Percentiles rank a stretch among this genome's conserved stretches.
phyloP scores from a whole-genome alignment of 2,329 filamentous ascomycete genomes.

The Graphiopsis chlorocephala region DNA sequence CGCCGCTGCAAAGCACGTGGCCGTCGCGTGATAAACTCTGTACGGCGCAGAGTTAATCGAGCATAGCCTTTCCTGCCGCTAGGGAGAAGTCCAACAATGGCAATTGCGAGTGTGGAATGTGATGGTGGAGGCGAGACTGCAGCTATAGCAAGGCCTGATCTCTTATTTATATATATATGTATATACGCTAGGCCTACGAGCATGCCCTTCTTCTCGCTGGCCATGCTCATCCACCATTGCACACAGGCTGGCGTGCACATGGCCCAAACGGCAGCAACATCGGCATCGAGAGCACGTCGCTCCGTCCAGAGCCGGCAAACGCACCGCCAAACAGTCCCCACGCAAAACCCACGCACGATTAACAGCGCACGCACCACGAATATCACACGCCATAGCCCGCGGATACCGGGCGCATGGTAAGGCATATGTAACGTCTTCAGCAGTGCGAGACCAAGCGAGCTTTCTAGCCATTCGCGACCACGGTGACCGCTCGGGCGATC shows the following conservation, averaged over 20 bases:
- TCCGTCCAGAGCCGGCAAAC: neutral
- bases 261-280: neutral
- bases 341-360: neutral
- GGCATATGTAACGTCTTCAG: neutral
- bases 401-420: neutral
- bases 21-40: constrained; percentile 1
- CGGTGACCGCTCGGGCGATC: neutral
- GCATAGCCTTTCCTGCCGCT: neutral
- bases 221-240: neutral
- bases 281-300: neutral
- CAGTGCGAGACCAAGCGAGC: neutral
- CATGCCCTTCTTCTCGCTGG: neutral
- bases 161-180: neutral
- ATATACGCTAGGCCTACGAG: neutral
- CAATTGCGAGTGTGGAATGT: neutral
- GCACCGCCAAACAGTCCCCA: neutral
- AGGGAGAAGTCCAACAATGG: no score
- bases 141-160: neutral
- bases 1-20: neutral
- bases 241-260: neutral
- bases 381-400: neutral
- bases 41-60: neutral
- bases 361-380: neutral
- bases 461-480: neutral
- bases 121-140: neutral